Percentiles rank a stretch among this genome's conserved stretches.
Conservation (phyloP, 805 yeast genomes). For the Wickerhamiella nectarea region DNA sequence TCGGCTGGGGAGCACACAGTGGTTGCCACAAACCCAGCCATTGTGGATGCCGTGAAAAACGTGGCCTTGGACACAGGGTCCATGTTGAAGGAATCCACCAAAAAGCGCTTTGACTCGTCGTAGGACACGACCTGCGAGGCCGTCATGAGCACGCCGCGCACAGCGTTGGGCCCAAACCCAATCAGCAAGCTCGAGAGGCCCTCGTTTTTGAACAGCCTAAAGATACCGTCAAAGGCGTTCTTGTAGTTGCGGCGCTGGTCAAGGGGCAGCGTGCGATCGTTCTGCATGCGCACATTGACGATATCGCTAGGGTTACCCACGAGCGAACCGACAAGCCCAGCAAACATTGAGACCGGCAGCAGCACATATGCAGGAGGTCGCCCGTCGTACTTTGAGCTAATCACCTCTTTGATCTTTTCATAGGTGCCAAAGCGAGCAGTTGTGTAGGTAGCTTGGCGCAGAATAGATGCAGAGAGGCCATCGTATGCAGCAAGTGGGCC, state of each 20-base stretch:
- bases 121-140: conserved; percentile 84
- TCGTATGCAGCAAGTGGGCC: conserved; percentile 55
- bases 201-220: conserved; percentile 46
- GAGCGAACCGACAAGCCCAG: conserved; percentile 73
- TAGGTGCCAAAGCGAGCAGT: conserved; percentile 79
- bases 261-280: conserved; percentile 56
- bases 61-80: conserved; percentile 52
- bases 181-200: conserved; percentile 46
- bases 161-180: conserved; percentile 65
- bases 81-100: conserved; percentile 38
- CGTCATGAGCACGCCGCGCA: conserved; percentile 77
- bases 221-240: conserved; percentile 66
- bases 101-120: conserved; percentile 52
- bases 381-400: conserved; percentile 30
- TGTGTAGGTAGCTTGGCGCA: conserved; percentile 81
- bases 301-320: conserved; percentile 84
- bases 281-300: conserved; percentile 82
- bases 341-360: conserved; percentile 68
- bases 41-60: conserved; percentile 62
- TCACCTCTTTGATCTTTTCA: conserved; percentile 51
- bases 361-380: conserved; percentile 46
- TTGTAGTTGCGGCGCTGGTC: conserved; percentile 57
- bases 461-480: conserved; percentile 67
- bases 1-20: conserved; percentile 90
- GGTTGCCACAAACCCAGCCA: conserved; percentile 81